Conservation (phyloP, 495 filamentous ascomycete genomes). For the Podospora australis region DNA sequence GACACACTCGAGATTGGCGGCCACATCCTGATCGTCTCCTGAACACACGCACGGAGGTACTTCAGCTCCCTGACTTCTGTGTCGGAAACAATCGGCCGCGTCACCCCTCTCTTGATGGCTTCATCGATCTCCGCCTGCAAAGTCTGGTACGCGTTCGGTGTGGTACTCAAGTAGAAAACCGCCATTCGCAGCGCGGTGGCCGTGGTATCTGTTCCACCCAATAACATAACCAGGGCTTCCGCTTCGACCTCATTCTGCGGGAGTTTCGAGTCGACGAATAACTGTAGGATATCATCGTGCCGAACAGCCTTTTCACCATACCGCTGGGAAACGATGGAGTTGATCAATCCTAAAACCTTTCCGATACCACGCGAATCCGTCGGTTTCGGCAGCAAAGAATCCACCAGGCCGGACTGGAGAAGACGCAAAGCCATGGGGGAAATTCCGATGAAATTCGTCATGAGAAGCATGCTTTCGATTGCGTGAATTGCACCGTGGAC, state of each 20-base stretch:
- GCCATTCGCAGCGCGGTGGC: constrained; percentile 44
- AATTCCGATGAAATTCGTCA: not conserved
- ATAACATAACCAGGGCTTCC: constrained; percentile 26
- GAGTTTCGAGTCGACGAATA: constrained; percentile 12
- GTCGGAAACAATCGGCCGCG: constrained; percentile 2
- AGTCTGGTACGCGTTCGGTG: constrained; percentile 20
- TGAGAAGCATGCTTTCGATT: constrained; percentile 7
- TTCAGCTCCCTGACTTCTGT: constrained; percentile 29
- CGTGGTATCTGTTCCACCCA: constrained; percentile 50
- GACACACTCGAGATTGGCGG: constrained; percentile 32
- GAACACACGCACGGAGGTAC: constrained; percentile 42
- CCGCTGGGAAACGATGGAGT: not conserved
- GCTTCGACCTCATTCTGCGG: constrained; percentile 12
- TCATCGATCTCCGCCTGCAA: not conserved
- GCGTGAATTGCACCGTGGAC: constrained; percentile 16
- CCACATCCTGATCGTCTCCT: constrained; percentile 41
- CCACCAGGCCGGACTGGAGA: not conserved
- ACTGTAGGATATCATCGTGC: constrained; percentile 9
- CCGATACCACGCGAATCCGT: not conserved
- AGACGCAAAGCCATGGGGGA: not conserved
- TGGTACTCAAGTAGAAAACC: constrained; percentile 43
- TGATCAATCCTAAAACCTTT: not conserved
- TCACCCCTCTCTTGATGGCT: not conserved
- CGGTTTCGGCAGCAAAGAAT: constrained; percentile 1
- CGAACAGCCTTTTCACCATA: not conserved